Percentiles rank a stretch among this genome's conserved stretches.
Conservation (phyloP, 2,329 filamentous ascomycete species). For the Botrytis elliptica region DNA sequence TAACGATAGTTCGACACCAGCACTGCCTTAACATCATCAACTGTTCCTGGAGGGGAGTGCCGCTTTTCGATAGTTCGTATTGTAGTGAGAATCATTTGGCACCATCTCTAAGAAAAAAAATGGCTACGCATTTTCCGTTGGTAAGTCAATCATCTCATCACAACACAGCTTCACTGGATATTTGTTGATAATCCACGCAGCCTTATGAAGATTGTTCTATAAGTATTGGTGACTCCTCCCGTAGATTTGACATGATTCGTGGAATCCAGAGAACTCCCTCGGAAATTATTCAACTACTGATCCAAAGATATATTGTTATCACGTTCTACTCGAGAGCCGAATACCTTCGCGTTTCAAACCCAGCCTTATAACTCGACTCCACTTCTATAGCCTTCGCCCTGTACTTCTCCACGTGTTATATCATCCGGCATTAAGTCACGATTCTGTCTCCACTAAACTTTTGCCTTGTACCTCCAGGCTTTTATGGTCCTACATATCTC, state of each 20-base stretch:
- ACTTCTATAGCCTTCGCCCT: background rate
- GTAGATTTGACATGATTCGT: background rate
- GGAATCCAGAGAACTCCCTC: background rate
- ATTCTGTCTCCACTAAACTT: background rate
- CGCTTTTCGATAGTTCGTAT: too few species aligned
- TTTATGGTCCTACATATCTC: background rate
- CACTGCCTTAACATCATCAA: too few species aligned
- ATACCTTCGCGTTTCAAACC: background rate
- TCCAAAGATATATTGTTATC: background rate
- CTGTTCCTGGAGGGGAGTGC: rapidly evolving
- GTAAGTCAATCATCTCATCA: too few species aligned
- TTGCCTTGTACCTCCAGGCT: background rate
- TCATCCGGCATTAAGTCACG: background rate
- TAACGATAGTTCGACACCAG: too few species aligned
- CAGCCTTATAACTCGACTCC: background rate
- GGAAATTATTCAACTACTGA: background rate
- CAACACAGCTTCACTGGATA: background rate
- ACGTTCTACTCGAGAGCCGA: background rate
- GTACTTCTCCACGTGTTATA: background rate
- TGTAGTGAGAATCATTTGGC: too few species aligned
- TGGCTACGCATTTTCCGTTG: too few species aligned
- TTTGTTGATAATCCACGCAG: background rate
- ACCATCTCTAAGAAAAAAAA: too few species aligned
- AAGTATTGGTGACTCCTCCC: background rate
- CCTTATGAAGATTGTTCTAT: background rate